Percentiles rank a stretch among this genome's conserved stretches.
Conservation (phyloP, 305 asterid genomes). For the Lippia alba region DNA sequence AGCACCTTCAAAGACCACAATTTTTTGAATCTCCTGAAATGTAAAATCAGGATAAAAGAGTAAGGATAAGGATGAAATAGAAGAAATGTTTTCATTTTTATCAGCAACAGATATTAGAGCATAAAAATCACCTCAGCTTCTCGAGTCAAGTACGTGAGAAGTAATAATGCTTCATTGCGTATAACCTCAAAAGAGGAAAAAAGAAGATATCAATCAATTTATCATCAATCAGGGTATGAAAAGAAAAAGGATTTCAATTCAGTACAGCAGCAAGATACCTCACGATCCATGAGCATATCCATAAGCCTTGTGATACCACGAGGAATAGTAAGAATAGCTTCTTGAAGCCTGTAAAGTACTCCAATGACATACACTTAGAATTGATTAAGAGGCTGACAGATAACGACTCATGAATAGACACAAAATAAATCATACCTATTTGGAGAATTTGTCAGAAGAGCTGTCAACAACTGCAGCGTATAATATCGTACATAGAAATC, state of each 20-base stretch:
- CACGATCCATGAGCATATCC: slow-evolving; percentile 99
- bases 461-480: slow-evolving; percentile 86
- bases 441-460: slow-evolving; percentile 87
- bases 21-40: slow-evolving; percentile 94
- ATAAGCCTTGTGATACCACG: slow-evolving; percentile 90
- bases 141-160: slow-evolving; percentile 91
- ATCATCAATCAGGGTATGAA: slow-evolving; percentile 10
- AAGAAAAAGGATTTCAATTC: slow-evolving; percentile 26
- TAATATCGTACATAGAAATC: slow-evolving; percentile 93
- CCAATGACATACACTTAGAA: slow-evolving; percentile 31
- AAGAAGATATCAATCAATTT: slow-evolving; percentile 13
- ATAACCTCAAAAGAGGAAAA: slow-evolving; percentile 62
- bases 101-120: slow-evolving; percentile 13
- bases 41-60: slow-evolving; percentile 30
- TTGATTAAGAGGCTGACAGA: slow-evolving; percentile 3
- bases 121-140: slow-evolving; percentile 84
- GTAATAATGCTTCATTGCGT: slow-evolving; percentile 90
- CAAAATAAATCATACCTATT: slow-evolving; percentile 56
- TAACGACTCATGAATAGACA: slow-evolving; percentile 20
- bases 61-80: slow-evolving; percentile 18
- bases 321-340: slow-evolving; percentile 90
- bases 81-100: background rate
- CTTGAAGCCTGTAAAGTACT: slow-evolving; percentile 75
- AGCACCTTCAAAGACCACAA: slow-evolving; percentile 96
- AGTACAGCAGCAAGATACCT: slow-evolving; percentile 60